Base-by-base conservation (phyloP, 2,329 filamentous ascomycete species). In the Chrysoporthe deuterocubensis region DNA sequence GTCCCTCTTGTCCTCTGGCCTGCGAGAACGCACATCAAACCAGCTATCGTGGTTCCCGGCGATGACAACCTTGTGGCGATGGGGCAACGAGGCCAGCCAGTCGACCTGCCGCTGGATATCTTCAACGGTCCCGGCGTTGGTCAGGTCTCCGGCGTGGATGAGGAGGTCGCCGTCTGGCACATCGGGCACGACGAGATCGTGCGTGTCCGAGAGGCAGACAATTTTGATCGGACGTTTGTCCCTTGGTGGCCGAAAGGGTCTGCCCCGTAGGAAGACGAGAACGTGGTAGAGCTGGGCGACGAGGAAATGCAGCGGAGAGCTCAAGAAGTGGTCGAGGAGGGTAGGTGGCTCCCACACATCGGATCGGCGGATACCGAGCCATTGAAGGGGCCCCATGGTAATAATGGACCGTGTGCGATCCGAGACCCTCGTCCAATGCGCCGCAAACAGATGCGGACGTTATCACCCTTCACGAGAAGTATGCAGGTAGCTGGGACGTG, bases 141-240 rank as follows among this genome's bases (percentile, higher is more conserved):
- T 91, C 74, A 97, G 83, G 79, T 98, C 95, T 48, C 95, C 95
- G 2, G 93, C 92, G 76, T 97, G 95, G 73, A 98, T 91, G 61
- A 98, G 86, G 32, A 97, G 83, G 77, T 97, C 94, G 66, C 94
- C 94, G 11, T 85, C 79, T 0, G 94, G 93, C 0, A 96, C 83
- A n/a, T 83, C 73, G 21, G 78, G 73, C 8, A 87, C 81, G 11
- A 84, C 83, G 54, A 85, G 83, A 69, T 87, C 88, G 80, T 97
- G 95, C 0, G 95, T 97, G 80, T 97, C 95, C 11, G 93, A 95
- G 71, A 97, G 88, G 79, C 93, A 97, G 71, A 97, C 92, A 37
- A 97, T 85, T 69, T 89, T 89, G 75, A 97, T 87, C 0, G 81
- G 82, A 66, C 81, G 43, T 7, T 67, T 82, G 66, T 83, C 81